Base-by-base conservation (phyloP, 2,329 filamentous ascomycete species). In the Trichoderma sp. region DNA sequence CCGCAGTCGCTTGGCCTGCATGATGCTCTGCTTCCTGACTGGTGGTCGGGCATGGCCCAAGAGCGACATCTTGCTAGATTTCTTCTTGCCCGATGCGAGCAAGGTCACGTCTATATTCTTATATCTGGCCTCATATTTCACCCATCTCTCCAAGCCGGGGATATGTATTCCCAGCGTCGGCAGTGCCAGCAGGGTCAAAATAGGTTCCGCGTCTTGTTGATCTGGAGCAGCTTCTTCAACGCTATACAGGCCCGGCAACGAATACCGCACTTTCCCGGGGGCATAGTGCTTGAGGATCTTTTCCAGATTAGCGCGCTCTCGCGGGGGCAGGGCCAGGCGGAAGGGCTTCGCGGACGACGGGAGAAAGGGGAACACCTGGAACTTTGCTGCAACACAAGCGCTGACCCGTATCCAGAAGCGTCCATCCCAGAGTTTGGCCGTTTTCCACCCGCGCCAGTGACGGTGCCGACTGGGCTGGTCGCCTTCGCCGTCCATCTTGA, bases 391-490 rank as follows among this genome's bases (percentile, higher is more conserved):
- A 7, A 80, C 74, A 5, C 80, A 79, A 54, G 79, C 75, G 21
- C 75, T 74, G 10, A 86, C 63, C 17, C 81, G 78, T 17, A 88
- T 74, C 87, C 87, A 90, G 74, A 82, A 89, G 2, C 87, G 83
- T 0, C 85, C 83, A 72, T 90, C 87, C 77, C 82, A 90, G 62
- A 83, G 72, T 54, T 73, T 72, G 14, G 71, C 68, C 21, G 68
- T 71, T 52, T 72, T 75, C 75, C 76, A 78, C 28, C 69, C 70
- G 9, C 69, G 66, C 75, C 79, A 70, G 34, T 65, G 59, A 15
- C 39, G 52, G 30, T 65, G 65, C 7, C 67, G 68, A 17, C 39
- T 51, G 5, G 57, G 15, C 26, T 66, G 63, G 34, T 65, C 67
- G 48, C 61, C 65, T 10, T 64, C 63, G 15, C 54, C n/a, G 5